Evolutionary conservation across 176 grass and related monocot genomes (phyloP).

Genomic region (Lolium multiflorum): DNA sequence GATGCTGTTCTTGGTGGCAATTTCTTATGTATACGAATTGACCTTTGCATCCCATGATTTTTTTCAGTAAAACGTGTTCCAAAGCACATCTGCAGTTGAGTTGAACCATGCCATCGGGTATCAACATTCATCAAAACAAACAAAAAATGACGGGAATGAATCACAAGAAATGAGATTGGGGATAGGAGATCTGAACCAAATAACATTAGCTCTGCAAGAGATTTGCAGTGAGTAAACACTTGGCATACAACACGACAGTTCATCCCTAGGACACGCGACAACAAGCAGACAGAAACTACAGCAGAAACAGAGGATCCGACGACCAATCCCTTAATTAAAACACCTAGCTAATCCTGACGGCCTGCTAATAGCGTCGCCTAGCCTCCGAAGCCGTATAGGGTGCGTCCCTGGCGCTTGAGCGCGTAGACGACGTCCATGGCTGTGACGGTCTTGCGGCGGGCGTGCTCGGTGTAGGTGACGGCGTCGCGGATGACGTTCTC

Average conservation of each 20-base stretch:
- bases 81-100: no score
- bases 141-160: not conserved
- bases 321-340: not conserved
- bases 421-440: slow-evolving; percentile 93
- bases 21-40: no score
- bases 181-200: not conserved
- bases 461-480: slow-evolving; percentile 87
- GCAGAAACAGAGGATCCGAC: not conserved
- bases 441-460: slow-evolving; percentile 85
- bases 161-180: not conserved
- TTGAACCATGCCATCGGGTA: not conserved
- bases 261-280: not conserved
- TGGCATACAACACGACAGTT: not conserved
- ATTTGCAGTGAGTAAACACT: not conserved
- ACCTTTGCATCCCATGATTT: no score
- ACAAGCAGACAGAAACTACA: not conserved
- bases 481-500: slow-evolving; percentile 93
- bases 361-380: not conserved
- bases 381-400: slow-evolving; percentile 82
- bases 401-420: slow-evolving; percentile 86
- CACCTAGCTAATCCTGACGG: not conserved
- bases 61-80: no score
- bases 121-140: not conserved
- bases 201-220: not conserved
- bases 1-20: no score